Evolutionary conservation across 2,329 filamentous ascomycete genomes (phyloP), one percentile per base, ranked within the genome.

Genomic region (Verticillium albo-atrum): DNA sequence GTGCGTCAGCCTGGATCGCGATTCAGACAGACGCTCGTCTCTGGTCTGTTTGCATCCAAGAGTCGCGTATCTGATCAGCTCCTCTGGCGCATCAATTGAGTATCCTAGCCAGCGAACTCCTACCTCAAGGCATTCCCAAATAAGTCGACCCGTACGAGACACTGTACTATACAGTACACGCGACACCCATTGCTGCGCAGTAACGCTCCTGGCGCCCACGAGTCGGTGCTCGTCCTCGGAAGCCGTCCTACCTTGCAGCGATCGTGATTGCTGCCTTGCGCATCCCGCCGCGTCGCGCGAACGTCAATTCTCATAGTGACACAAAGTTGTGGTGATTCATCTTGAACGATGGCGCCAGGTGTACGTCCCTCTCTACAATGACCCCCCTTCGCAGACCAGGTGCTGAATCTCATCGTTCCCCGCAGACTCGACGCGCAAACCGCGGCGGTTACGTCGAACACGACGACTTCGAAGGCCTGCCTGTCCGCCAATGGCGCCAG

Each of bases 401-500:
- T n/a, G 42, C 42, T 50, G 20, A 50, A 9, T 20, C n/a, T 17
- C 1, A 14, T 51, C 6, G 7, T 15, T 15, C 23, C 26, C 42
- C 65, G 51, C 71, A 84, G 75, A 86, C 83, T 57, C 77, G 84
- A 70, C 82, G 84, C 63, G 82, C 83, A 63, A 82, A 81, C 62
- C 79, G 84, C 60, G 75, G 79, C 63, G 81, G 78, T 56, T 85
- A 83, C 63, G 77, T 80, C 42, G 84, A 87, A 64, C 83, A 85
- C 66, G 84, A 87, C 68, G 83, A 86, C 63, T 86, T 86, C 59
- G 84, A 87, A 74, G 83, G 92, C 61, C 82, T 97, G 12, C 94
- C 94, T 17, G 89, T 97, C 60, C 89, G 92, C 69, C 92, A 96
- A 83, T 98, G 92, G 89, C 87, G 90, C 59, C 87, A 90, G 64